Evolutionary conservation across 805 yeast species (phyloP), one percentile per base, ranked within the genome.

Genomic region (Wickerhamiella kazuoi): DNA sequence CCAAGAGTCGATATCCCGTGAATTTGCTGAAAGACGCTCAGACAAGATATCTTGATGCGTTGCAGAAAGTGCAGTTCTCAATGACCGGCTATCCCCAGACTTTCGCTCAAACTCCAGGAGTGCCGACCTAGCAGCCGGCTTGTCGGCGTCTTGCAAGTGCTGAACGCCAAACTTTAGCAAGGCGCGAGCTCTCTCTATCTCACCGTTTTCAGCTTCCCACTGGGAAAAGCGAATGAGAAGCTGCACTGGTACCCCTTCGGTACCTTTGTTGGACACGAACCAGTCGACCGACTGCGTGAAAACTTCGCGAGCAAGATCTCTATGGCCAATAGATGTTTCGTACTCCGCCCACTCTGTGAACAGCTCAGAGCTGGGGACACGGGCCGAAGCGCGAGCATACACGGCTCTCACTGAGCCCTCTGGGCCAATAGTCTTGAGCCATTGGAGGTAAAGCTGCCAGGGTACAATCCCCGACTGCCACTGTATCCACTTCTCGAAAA

Each of bases 281-380:
- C 70, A 57, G 46, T 81, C 87, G 18, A 76, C 62, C 0, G 81
- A 79, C 3, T 72, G 50, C n/a, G 75, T 74, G 55, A 68, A 82
- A 1, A 81, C 76, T 33, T 72, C 68, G 40, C 93, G 59, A 2
- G 72, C 69, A 17, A 67, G 59, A 3, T 16, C 20, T 31, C 11
- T 4, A 31, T 48, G 44, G 28, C 79, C 71, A 52, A 61, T 58
- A 45, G 64, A 63, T 34, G 66, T 63, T 54, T 86, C 95, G 51
- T 79, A 82, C 18, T 64, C 61, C 1, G 74, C 65, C 94, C 94
- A 86, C 40, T 67, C 65, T 20, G 69, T 44, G 94, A 95, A 86
- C 16, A 76, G 71, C 11, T 59, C 64, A 1, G 70, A 56, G 4
- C 52, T 53, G 0, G 80, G 76, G 47, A 69, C 71, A 0, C 64